A percentile compares a stretch with the other conserved stretches of the same genome.
phyloP scores from a whole-genome alignment of 1,139 yeast species.

The Pneumocystis carinii region DNA sequence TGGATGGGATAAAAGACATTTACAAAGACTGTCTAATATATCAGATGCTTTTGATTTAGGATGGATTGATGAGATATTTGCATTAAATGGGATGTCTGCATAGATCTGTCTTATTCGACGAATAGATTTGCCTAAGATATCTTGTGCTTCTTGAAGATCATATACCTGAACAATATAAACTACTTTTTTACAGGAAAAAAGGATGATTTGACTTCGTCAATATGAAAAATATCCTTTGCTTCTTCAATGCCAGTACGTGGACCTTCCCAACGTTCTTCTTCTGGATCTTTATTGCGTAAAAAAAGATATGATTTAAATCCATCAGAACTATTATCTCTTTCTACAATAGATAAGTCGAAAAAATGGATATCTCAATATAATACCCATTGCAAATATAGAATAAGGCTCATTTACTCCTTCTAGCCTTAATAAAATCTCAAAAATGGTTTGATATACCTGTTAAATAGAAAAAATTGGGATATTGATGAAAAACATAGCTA shows the following conservation, averaged over 20 bases:
- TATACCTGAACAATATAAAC: background rate
- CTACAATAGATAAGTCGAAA: background rate
- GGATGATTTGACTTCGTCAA: constrained; percentile 38
- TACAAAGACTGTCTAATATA: background rate
- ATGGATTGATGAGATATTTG: background rate
- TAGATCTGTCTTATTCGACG: background rate
- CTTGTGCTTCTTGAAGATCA: background rate
- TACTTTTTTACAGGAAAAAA: background rate
- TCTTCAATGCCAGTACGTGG: constrained; percentile 75
- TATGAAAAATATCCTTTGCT: constrained; percentile 69
- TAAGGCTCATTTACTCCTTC: constrained; percentile 70
- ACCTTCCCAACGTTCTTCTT: constrained; percentile 89
- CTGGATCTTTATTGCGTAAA: constrained; percentile 70
- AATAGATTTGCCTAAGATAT: background rate
- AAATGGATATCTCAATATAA: constrained; percentile 17
- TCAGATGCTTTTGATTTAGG: background rate
- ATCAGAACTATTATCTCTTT: constrained; percentile 12
- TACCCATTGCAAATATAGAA: constrained; percentile 61
- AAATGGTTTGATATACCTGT: constrained; percentile 36
- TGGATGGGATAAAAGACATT: background rate
- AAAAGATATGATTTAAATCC: constrained; percentile 56
- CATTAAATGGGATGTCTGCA: background rate
- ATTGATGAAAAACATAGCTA: constrained; percentile 51
- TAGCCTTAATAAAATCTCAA: background rate
- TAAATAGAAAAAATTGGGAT: constrained; percentile 69